A percentile compares a stretch with the other conserved stretches of the same genome.
These are phyloP conservation scores for Phytopythium vexans DNA, from an alignment of 352 stramenopile species.

Conservation along the genomic window DNA sequence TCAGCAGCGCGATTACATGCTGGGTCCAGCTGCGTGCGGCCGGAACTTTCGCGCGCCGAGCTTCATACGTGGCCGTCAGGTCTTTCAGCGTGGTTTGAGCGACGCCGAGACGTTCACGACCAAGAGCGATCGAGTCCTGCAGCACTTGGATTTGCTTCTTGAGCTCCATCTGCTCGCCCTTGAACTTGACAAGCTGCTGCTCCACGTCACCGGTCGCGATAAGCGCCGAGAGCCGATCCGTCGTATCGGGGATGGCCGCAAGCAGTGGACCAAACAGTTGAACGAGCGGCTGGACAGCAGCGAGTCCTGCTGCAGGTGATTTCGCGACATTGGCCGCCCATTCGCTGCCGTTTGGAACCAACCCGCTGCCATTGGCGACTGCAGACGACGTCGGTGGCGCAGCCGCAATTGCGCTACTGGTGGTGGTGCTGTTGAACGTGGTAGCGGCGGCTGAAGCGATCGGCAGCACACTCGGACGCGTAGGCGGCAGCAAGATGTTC, in stretches of 20 bases:
- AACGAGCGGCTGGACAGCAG: background rate
- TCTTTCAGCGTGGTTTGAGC: conserved; percentile 57
- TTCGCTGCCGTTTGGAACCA: no score
- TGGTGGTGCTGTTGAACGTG: background rate
- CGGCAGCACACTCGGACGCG: conserved; percentile 8
- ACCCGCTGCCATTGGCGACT: no score
- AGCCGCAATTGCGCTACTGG: no score
- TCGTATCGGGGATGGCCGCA: conserved; percentile 28
- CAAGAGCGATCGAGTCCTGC: conserved; percentile 59
- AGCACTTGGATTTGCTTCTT: conserved; percentile 69
- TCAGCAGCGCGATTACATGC: conserved; percentile 49
- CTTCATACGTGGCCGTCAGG: conserved; percentile 58
- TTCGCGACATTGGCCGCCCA: background rate
- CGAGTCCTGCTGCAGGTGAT: background rate
- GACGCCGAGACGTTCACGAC: conserved; percentile 51
- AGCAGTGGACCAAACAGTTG: conserved; percentile 18
- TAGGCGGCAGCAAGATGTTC: conserved; percentile 48
- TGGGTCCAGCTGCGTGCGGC: conserved; percentile 56
- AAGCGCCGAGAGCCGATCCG: conserved; percentile 54
- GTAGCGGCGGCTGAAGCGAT: background rate
- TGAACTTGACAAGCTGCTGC: conserved; percentile 71
- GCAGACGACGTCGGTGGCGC: no score
- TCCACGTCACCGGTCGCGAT: conserved; percentile 65
- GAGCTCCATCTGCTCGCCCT: conserved; percentile 59
- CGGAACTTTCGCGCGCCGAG: conserved; percentile 57